Evolutionary conservation across 768 basidiomycete genomes (phyloP).

Genomic region (Megacollybia marginata): DNA sequence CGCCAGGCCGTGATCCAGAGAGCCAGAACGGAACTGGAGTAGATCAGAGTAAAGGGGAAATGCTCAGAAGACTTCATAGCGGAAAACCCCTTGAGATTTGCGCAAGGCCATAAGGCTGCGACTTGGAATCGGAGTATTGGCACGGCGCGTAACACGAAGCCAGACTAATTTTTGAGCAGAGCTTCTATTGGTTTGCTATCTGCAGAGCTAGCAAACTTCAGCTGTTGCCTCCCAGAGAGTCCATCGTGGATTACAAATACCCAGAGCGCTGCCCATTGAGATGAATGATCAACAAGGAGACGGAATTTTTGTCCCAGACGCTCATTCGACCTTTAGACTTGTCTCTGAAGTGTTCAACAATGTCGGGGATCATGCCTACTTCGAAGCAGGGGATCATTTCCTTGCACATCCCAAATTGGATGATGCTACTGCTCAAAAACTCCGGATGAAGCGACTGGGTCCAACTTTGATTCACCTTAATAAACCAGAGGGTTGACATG

Average conservation of each 20-base stretch:
- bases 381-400: not conserved
- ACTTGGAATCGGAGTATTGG: too few species aligned
- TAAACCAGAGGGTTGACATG: constrained; percentile 29
- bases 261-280: constrained; percentile 19
- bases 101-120: too few species aligned
- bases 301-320: constrained; percentile 29
- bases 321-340: constrained; percentile 16
- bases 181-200: constrained; percentile 23
- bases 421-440: constrained; percentile 3
- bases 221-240: constrained; percentile 2
- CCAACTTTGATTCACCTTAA: constrained; percentile 13
- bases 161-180: constrained; percentile 10
- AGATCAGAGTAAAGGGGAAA: too few species aligned
- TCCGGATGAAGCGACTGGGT: constrained; percentile 10
- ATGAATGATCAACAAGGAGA: constrained; percentile 15
- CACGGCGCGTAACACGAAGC: too few species aligned
- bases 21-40: too few species aligned
- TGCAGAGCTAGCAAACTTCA: constrained; percentile 16
- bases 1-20: too few species aligned
- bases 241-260: constrained; percentile 17
- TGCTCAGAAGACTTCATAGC: too few species aligned
- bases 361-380: constrained; percentile 17
- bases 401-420: constrained; percentile 4
- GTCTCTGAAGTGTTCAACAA: constrained; percentile 31
- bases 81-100: too few species aligned